These are phyloP conservation scores for Colletotrichum brevisporum DNA, from an alignment of 2,329 filamentous ascomycete genomes.

Conservation along the genomic window DNA sequence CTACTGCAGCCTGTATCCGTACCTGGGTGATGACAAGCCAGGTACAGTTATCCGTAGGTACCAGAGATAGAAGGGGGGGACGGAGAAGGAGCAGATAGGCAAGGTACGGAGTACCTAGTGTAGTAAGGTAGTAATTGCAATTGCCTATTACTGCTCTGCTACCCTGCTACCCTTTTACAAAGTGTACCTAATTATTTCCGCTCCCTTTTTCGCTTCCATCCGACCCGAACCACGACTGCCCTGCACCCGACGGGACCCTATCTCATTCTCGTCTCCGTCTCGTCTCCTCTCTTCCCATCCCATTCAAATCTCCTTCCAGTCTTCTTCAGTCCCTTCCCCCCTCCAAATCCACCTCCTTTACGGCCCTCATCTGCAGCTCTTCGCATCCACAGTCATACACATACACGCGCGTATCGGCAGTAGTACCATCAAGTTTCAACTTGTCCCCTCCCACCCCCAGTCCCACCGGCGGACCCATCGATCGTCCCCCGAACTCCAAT, in stretches of 20 bases:
- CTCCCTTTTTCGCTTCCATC: conserved; percentile 11
- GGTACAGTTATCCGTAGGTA: too few relatives aligned
- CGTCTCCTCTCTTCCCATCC: conserved; percentile 6
- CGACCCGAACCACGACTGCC: not conserved
- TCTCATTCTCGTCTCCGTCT: not conserved
- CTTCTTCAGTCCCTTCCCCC: not conserved
- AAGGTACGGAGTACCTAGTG: not conserved
- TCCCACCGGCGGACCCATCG: conserved; percentile 21
- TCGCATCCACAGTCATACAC: not conserved
- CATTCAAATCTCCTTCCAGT: not conserved
- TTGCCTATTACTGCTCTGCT: not conserved
- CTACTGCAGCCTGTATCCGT: not conserved
- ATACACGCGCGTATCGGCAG: not conserved
- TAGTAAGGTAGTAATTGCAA: conserved; percentile 4
- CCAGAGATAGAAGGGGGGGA: too few relatives aligned
- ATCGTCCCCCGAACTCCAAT: conserved; percentile 32
- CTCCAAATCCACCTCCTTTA: conserved; percentile 8
- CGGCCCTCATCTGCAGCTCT: not conserved
- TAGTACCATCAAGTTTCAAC: conserved; percentile 20
- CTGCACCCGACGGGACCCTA: too few relatives aligned
- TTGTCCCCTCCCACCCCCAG: conserved; percentile 6
- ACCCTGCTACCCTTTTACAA: not conserved
- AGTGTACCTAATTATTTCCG: not conserved
- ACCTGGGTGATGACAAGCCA: too few relatives aligned
- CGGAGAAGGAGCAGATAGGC: too few relatives aligned